Evolutionary conservation across 129 eudicot genomes (phyloP).

Genomic region (Solidago caesia): DNA sequence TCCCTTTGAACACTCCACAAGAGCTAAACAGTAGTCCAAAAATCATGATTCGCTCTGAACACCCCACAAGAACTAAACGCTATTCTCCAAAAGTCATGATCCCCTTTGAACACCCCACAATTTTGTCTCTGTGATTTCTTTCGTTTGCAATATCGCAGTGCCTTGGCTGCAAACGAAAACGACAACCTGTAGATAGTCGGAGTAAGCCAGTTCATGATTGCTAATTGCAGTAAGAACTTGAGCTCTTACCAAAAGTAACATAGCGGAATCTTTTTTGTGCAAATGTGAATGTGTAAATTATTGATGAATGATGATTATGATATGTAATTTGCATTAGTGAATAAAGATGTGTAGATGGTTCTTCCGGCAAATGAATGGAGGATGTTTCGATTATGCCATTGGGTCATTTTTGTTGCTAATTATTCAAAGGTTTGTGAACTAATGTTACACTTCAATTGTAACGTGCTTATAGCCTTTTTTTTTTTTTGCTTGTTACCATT

Average conservation of each 20-base stretch:
- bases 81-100: constrained; percentile 55
- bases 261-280: constrained; percentile 30
- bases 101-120: constrained; percentile 25
- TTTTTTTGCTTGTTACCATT: not conserved
- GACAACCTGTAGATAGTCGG: constrained; percentile 24
- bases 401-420: constrained; percentile 12
- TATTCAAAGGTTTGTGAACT: not conserved
- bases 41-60: constrained; percentile 28
- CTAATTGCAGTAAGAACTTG: constrained; percentile 18
- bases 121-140: constrained; percentile 40
- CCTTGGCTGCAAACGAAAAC: constrained; percentile 15
- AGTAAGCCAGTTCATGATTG: constrained; percentile 26
- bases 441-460: not conserved
- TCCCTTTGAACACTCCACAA: constrained; percentile 25
- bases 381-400: constrained; percentile 10
- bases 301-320: constrained; percentile 11
- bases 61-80: constrained; percentile 53
- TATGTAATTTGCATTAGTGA: constrained; percentile 13
- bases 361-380: constrained; percentile 13
- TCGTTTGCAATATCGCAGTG: constrained; percentile 3
- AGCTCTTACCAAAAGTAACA: constrained; percentile 29
- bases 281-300: constrained; percentile 28
- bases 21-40: constrained; percentile 47
- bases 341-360: constrained; percentile 34
- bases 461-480: not conserved